A percentile compares a stretch with the other conserved stretches of the same genome.
Evolutionary conservation across 352 stramenopile species (phyloP).

Genomic region (Pythium apleroticum): DNA sequence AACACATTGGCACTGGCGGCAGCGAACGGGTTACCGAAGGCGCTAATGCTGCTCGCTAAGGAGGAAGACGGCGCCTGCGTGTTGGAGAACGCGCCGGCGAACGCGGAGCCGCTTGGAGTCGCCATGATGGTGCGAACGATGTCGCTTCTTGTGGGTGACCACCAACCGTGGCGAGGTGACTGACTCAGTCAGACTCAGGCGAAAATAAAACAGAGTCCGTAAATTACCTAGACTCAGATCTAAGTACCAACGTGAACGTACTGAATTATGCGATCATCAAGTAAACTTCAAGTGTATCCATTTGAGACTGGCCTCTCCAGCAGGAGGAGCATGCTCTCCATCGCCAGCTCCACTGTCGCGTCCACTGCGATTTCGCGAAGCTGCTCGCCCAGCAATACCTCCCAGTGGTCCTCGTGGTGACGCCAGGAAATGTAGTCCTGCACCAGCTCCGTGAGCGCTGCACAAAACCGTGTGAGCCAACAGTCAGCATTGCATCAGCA

Average conservation of each 20-base stretch:
- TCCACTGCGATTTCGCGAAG: constrained; percentile 13
- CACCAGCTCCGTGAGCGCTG: constrained; percentile 36
- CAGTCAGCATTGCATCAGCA: neutral
- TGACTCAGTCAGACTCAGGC: neutral
- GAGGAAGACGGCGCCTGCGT: neutral
- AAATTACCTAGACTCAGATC: constrained; percentile 1
- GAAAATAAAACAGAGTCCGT: neutral
- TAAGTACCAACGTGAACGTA: neutral
- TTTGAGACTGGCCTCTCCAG: neutral
- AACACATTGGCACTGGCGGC: constrained; percentile 3
- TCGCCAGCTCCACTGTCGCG: constrained; percentile 1
- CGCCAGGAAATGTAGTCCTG: constrained; percentile 11
- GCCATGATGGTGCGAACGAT: constrained; percentile 1
- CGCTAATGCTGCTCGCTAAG: neutral
- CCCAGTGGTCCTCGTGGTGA: neutral
- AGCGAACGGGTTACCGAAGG: constrained; percentile 29
- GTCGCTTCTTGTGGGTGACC: neutral
- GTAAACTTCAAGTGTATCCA: constrained; percentile 12
- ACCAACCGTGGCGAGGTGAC: neutral
- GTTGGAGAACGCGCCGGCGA: constrained; percentile 17
- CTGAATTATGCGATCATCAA: neutral
- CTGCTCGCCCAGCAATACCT: constrained; percentile 3
- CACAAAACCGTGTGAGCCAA: neutral
- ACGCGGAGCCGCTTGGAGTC: neutral
- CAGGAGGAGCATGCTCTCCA: neutral